Evolutionary conservation across 495 filamentous ascomycete genomes (phyloP).

Genomic region (Aspergillus nanangensis): DNA sequence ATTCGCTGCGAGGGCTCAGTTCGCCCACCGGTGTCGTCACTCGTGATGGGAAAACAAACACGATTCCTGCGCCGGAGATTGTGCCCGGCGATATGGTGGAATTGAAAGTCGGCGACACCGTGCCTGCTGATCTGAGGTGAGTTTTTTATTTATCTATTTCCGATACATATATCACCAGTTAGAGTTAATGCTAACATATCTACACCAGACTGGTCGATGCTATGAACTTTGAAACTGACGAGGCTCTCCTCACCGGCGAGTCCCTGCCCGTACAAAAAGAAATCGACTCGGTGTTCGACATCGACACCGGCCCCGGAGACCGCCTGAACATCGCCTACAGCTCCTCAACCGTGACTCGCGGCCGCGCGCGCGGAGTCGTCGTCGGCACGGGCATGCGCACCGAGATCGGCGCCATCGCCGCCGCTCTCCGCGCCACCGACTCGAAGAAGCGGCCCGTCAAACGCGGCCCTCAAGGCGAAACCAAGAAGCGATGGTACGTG

Average conservation of each 20-base stretch:
- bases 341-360: constrained; percentile 68
- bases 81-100: constrained; percentile 66
- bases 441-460: constrained; percentile 48
- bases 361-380: constrained; percentile 64
- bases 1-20: constrained; percentile 58
- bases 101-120: constrained; percentile 78
- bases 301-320: constrained; percentile 60
- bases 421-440: constrained; percentile 49
- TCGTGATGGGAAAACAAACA: constrained; percentile 47
- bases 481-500: constrained; percentile 61
- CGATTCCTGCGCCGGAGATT: constrained; percentile 49
- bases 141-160: no score
- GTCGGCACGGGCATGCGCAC: constrained; percentile 68
- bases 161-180: no score
- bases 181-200: no score
- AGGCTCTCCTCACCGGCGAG: constrained; percentile 73
- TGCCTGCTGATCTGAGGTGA: constrained; percentile 64
- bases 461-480: constrained; percentile 52
- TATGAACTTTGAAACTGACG: constrained; percentile 69
- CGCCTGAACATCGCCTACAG: constrained; percentile 68
- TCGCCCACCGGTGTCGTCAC: constrained; percentile 59
- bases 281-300: constrained; percentile 34
- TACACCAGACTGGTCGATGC: constrained; percentile 52
- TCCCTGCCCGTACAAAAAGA: constrained; percentile 67
- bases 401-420: constrained; percentile 68